These are phyloP conservation scores for Aspergillus affinis DNA, from an alignment of 495 filamentous ascomycete species.

Conservation along the genomic window DNA sequence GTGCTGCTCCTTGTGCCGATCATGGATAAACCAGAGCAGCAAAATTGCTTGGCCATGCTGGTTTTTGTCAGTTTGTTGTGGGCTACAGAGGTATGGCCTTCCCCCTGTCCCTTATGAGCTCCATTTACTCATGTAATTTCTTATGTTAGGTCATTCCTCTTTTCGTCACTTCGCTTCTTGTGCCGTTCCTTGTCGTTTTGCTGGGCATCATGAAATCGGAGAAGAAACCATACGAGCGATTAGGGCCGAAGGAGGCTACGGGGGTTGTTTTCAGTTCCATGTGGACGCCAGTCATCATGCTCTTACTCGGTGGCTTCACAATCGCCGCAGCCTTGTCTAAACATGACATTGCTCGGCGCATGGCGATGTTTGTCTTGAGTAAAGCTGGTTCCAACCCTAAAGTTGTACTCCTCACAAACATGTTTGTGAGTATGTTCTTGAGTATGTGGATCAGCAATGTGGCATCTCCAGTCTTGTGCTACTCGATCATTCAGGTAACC, in stretches of 20 bases:
- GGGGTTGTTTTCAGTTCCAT: constrained; percentile 86
- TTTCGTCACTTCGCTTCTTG: constrained; percentile 91
- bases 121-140: background rate
- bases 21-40: constrained; percentile 81
- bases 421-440: constrained; percentile 96
- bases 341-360: constrained; percentile 94
- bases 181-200: constrained; percentile 90
- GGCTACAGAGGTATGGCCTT: constrained; percentile 80
- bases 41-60: constrained; percentile 93
- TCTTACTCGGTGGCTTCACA: constrained; percentile 93
- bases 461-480: constrained; percentile 96
- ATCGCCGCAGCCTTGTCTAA: constrained; percentile 95
- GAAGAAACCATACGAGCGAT: constrained; percentile 63
- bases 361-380: constrained; percentile 95
- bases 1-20: constrained; percentile 70
- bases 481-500: constrained; percentile 83
- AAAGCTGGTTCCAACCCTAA: constrained; percentile 90
- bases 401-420: constrained; percentile 87
- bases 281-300: constrained; percentile 99
- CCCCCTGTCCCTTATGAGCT: background rate
- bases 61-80: constrained; percentile 92
- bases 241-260: constrained; percentile 73
- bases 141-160: constrained; percentile 82
- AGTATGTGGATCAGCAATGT: constrained; percentile 99
- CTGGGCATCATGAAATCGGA: constrained; percentile 81